Percentiles rank a stretch among this genome's conserved stretches.
phyloP scores from a whole-genome alignment of 202 grass and related monocot species.

The Musa balbisiana region DNA sequence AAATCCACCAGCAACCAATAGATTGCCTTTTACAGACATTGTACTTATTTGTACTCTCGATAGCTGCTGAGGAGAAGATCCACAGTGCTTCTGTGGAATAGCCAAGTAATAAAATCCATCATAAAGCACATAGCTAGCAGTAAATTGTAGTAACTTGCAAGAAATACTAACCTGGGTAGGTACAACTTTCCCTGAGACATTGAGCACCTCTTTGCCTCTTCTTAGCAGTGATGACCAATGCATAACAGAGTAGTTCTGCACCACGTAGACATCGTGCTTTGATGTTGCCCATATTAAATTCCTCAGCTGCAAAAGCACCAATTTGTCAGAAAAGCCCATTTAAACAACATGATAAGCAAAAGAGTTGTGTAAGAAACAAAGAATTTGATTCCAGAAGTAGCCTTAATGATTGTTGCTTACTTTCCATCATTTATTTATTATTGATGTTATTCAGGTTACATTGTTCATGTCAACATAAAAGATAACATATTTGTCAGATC shows the following conservation, averaged over 20 bases:
- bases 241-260: constrained; percentile 56
- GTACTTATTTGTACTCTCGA: constrained; percentile 62
- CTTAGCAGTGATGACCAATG: constrained; percentile 67
- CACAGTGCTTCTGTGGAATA: constrained; percentile 24
- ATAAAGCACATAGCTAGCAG: not conserved
- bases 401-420: no score
- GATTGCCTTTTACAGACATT: constrained; percentile 45
- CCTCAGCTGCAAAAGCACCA: constrained; percentile 46
- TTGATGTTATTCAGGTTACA: no score
- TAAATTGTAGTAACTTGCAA: no score
- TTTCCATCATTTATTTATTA: no score
- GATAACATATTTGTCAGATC: no score
- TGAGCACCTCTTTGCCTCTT: constrained; percentile 51
- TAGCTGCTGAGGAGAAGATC: constrained; percentile 28
- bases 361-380: no score
- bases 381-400: no score
- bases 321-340: not conserved
- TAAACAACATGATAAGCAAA: no score
- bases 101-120: not conserved
- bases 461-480: no score
- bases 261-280: constrained; percentile 81
- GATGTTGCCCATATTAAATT: constrained; percentile 78
- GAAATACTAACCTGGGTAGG: constrained; percentile 42
- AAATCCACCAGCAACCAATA: constrained; percentile 65
- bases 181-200: constrained; percentile 34